phyloP scores from a whole-genome alignment of 2,329 filamentous ascomycete genomes.

The Pseudopyrenochaeta lycopersici region DNA sequence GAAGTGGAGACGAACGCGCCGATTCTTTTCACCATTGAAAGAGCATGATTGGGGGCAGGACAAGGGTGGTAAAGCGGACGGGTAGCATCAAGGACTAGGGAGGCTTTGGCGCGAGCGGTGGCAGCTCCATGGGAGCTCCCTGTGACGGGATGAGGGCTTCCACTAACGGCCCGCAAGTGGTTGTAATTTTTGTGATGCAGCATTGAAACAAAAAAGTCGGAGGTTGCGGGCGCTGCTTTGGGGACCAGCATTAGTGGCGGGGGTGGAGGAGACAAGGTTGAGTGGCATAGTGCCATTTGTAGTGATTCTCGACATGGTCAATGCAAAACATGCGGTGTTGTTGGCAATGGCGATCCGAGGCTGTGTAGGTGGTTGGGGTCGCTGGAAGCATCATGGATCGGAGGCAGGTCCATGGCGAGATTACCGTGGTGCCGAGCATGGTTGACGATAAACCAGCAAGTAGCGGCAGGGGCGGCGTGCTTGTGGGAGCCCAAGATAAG shows the following conservation, averaged over 20 bases:
- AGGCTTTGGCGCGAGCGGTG: neutral
- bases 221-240: too few relatives aligned
- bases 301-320: neutral
- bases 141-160: too few relatives aligned
- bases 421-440: neutral
- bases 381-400: neutral
- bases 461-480: neutral
- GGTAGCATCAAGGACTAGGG: neutral
- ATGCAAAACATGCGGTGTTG: neutral
- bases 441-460: neutral
- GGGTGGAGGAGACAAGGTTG: too few relatives aligned
- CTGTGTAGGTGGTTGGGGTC: neutral
- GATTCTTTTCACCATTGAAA: constrained; percentile 60
- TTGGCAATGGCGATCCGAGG: neutral
- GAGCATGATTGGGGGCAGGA: constrained; percentile 12
- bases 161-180: too few relatives aligned
- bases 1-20: constrained; percentile 52
- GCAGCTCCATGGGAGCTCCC: too few relatives aligned
- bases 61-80: too few relatives aligned
- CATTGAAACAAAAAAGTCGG: too few relatives aligned
- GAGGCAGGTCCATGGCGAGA: neutral
- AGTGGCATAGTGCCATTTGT: neutral
- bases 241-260: too few relatives aligned
- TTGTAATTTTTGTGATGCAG: too few relatives aligned
- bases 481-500: neutral